phyloP scores from a whole-genome alignment of 23 red algal genomes.

The Chondrus crispus region DNA sequence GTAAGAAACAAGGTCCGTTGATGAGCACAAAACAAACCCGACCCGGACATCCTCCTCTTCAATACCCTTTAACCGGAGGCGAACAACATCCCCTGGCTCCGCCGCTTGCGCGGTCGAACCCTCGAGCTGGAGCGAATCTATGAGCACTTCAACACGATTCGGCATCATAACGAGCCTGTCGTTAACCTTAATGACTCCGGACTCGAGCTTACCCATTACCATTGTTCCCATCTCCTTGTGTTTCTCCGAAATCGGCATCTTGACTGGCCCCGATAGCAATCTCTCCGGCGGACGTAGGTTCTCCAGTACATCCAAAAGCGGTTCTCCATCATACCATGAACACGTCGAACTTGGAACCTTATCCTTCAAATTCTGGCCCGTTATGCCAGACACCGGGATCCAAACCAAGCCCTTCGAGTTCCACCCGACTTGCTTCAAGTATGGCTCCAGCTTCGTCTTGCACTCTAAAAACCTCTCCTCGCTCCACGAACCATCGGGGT shows the following conservation, averaged over 20 bases:
- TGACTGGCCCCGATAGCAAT: constrained; percentile 64
- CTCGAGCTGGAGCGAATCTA: constrained; percentile 80
- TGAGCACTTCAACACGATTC: constrained; percentile 63
- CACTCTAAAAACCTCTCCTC: constrained; percentile 82
- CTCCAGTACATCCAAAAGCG: constrained; percentile 81
- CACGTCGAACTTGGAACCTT: constrained; percentile 33
- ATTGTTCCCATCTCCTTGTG: constrained; percentile 98
- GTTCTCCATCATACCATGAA: constrained; percentile 79
- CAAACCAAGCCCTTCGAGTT: constrained; percentile 78
- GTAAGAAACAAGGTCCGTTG: constrained; percentile 57
- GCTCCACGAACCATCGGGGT: constrained; percentile 73
- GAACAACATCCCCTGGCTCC: constrained; percentile 93
- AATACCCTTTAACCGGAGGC: constrained; percentile 87
- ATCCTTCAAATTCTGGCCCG: constrained; percentile 79
- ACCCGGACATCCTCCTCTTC: constrained; percentile 93
- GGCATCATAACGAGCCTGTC: constrained; percentile 94
- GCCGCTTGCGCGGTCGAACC: constrained; percentile 67
- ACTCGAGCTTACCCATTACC: constrained; percentile 91
- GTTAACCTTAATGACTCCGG: constrained; percentile 80
- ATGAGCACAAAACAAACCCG: constrained; percentile 86
- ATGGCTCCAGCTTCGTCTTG: constrained; percentile 82
- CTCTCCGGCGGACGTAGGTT: constrained; percentile 81
- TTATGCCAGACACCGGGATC: constrained; percentile 91
- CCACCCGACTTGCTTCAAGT: constrained; percentile 88
- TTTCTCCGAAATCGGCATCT: constrained; percentile 87